Evolutionary conservation across 257 asterid species (phyloP).

Genomic region (Solanum medicagineum): DNA sequence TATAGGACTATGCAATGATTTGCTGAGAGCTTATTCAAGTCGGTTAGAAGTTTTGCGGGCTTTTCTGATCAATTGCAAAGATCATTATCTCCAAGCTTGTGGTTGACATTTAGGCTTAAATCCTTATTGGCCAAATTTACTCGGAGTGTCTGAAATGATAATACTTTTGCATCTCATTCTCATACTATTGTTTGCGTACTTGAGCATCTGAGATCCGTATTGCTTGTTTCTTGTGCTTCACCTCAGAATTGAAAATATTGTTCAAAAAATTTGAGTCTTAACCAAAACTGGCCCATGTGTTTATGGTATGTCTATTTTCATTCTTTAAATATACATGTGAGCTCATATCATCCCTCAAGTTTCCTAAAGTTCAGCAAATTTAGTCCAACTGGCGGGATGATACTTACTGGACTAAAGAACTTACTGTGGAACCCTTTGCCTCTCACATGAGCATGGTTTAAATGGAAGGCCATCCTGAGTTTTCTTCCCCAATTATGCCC

Average conservation of each 20-base stretch:
- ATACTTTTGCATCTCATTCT: neutral
- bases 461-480: neutral
- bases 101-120: neutral
- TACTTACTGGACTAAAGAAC: neutral
- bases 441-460: neutral
- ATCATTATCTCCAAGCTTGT: neutral
- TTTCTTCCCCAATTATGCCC: neutral
- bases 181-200: neutral
- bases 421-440: neutral
- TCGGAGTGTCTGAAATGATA: neutral
- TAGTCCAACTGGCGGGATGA: neutral
- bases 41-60: neutral
- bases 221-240: neutral
- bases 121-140: neutral
- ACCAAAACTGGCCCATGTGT: neutral
- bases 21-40: neutral
- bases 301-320: neutral
- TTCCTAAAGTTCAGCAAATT: neutral
- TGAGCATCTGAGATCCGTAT: neutral
- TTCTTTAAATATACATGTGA: neutral
- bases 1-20: neutral
- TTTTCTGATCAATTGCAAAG: neutral
- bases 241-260: neutral
- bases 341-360: neutral
- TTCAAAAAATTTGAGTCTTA: neutral